Conservation (phyloP, 2,329 filamentous ascomycete genomes). For the Thielaviopsis euricoi region DNA sequence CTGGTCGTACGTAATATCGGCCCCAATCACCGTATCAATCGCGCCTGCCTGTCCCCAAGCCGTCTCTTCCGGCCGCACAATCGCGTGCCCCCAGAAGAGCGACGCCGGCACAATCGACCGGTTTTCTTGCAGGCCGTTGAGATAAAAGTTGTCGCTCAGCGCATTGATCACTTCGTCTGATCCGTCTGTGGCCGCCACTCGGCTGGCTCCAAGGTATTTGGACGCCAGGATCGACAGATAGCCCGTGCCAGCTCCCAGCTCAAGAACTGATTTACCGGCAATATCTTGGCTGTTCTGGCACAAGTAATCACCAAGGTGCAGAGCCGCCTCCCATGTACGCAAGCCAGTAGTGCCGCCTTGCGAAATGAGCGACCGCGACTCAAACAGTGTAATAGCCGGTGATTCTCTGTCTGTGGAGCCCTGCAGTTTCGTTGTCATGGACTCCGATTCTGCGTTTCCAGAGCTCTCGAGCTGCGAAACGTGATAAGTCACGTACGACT, state of each 20-base stretch:
- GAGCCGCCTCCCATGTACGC: conserved; percentile 65
- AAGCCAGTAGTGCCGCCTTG: conserved; percentile 58
- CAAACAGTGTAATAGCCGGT: conserved; percentile 42
- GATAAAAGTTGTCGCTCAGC: conserved; percentile 48
- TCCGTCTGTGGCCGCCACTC: conserved; percentile 56
- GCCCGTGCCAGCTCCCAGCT: conserved; percentile 62
- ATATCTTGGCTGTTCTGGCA: conserved; percentile 31
- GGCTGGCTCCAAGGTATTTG: conserved; percentile 42
- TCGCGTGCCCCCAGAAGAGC: conserved; percentile 46
- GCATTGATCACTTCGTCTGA: conserved; percentile 54
- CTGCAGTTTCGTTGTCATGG: neutral
- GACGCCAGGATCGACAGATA: conserved; percentile 59
- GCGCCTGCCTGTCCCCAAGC: conserved; percentile 4
- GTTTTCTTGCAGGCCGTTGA: conserved; percentile 45
- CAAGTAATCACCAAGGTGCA: conserved; percentile 57
- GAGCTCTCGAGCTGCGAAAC: conserved; percentile 20
- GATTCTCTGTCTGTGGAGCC: neutral
- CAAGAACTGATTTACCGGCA: conserved; percentile 41
- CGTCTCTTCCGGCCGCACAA: conserved; percentile 31
- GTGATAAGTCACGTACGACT: conserved; percentile 59
- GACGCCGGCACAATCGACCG: conserved; percentile 9
- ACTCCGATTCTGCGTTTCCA: neutral
- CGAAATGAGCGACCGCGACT: conserved; percentile 52
- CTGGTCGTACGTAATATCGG: conserved; percentile 64
- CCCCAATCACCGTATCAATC: conserved; percentile 53